These are phyloP conservation scores for Syzygium jambos DNA, from an alignment of 345 rosid genomes.

Conservation along the genomic window DNA sequence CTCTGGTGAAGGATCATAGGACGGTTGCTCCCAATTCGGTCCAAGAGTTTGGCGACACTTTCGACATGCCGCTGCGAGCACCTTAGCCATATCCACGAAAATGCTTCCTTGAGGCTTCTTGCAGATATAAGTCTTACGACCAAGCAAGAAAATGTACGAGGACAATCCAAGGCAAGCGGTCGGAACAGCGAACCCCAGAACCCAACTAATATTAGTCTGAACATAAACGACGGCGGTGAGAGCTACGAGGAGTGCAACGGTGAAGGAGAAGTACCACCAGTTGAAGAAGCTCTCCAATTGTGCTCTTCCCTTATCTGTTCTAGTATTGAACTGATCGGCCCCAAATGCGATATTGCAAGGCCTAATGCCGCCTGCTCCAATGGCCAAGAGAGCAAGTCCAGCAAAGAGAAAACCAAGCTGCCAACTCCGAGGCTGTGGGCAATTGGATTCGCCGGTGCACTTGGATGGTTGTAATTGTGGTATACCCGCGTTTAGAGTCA, in stretches of 20 bases:
- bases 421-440: conserved; percentile 28
- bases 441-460: conserved; percentile 20
- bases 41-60: conserved; percentile 15
- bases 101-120: conserved; percentile 49
- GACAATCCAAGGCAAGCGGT: conserved; percentile 45
- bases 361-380: conserved; percentile 66
- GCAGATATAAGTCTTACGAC: conserved; percentile 35
- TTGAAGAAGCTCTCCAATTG: conserved; percentile 65
- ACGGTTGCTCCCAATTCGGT: not conserved
- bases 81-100: conserved; percentile 42
- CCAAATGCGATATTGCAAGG: conserved; percentile 85
- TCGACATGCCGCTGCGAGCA: conserved; percentile 30
- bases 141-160: conserved; percentile 39
- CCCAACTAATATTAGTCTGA: conserved; percentile 65
- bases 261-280: conserved; percentile 82
- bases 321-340: conserved; percentile 63
- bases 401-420: conserved; percentile 38
- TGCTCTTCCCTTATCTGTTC: conserved; percentile 35
- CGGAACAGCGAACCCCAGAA: conserved; percentile 52
- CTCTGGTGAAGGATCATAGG: conserved; percentile 23
- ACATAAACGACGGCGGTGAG: conserved; percentile 56
- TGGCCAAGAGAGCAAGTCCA: conserved; percentile 37
- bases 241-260: conserved; percentile 42
- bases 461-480: conserved; percentile 29
- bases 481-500: conserved; percentile 46